Base-by-base conservation (phyloP, 2,329 filamentous ascomycete genomes). In the Penicillium sp. region DNA sequence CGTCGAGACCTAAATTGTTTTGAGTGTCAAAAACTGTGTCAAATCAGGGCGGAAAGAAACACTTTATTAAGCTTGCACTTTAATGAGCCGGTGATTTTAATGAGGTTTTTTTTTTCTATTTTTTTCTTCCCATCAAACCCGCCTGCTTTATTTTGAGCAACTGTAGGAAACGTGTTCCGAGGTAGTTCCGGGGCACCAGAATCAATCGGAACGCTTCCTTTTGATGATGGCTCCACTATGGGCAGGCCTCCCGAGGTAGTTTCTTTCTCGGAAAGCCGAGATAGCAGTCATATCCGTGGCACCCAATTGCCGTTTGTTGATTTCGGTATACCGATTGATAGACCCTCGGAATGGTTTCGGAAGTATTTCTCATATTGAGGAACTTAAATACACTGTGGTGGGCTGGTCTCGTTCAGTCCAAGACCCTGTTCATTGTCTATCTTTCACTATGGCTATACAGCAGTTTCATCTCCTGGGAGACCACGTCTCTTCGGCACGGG, bases 401-500 rank as follows among this genome's bases (percentile, higher is more conserved):
- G 18, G 18, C 18, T 23, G 18, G 5, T 16, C 16, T 5, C 13
- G 21, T 21, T 4, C 18, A 21, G 36, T 39, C 2, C 9, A 13
- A 39, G 3, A 18, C 8, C n/a, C 6, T 8, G 12, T 38, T 18
- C 18, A 39, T 12, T 13, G 18, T 23, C 36, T 39, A 3, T 39
- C 15, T 7, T 18, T 41, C 43, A 47, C 18, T 24, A 58, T 65
- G 62, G 39, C 59, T 43, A 38, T 49, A 12, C 56, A 60, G 47
- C 51, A 55, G 29, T 65, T 65, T 34, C 56, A 63, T 29, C 58
- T 66, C 13, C 42, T 63, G 8, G 64, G 63, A 31, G 52, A 65
- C 31, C 23, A 38, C 13, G 16, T 28, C 6, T 53, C 53, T 16
- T 51, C 53, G 15, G 52, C 48, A 1, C 54, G 18, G 26, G 31